phyloP scores from a whole-genome alignment of 768 basidiomycete genomes.

The Trametes cubensis region DNA sequence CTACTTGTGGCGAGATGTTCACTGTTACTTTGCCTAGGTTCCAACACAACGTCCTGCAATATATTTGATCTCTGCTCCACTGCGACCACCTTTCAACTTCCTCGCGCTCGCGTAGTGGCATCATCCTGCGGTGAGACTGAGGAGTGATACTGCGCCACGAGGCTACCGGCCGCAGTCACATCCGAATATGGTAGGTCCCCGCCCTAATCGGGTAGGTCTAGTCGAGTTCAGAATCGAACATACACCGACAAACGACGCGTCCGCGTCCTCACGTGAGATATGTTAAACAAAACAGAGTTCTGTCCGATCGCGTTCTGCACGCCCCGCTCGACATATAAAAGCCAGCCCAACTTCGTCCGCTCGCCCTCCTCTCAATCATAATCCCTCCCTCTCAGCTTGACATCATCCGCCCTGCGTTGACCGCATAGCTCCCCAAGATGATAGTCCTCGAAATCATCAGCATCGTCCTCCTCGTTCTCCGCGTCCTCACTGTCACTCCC shows the following conservation, averaged over 20 bases:
- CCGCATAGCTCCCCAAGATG: background rate
- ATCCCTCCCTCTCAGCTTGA: background rate
- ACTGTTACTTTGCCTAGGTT: too few relatives aligned
- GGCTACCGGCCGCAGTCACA: background rate
- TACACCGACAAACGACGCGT: constrained; percentile 10
- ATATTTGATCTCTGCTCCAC: too few relatives aligned
- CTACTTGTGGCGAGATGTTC: too few relatives aligned
- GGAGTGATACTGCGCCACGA: constrained; percentile 1
- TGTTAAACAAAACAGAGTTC: constrained; percentile 12
- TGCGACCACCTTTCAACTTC: background rate
- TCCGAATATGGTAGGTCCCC: background rate
- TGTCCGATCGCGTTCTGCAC: constrained; percentile 10
- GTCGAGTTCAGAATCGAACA: constrained; percentile 1
- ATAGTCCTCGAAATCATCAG: constrained; percentile 1
- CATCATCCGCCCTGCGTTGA: background rate
- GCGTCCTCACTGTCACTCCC: background rate
- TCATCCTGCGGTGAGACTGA: background rate
- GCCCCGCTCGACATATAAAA: background rate
- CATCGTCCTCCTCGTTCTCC: constrained; percentile 3
- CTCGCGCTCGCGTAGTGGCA: background rate
- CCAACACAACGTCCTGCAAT: too few relatives aligned
- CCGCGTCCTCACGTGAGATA: constrained; percentile 4
- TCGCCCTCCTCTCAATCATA: background rate
- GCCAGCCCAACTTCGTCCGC: background rate
- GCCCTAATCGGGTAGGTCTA: background rate